A percentile compares a stretch with the other conserved stretches of the same genome.
phyloP scores from a whole-genome alignment of 2,329 filamentous ascomycete genomes.

The Colletotrichum costaricense region DNA sequence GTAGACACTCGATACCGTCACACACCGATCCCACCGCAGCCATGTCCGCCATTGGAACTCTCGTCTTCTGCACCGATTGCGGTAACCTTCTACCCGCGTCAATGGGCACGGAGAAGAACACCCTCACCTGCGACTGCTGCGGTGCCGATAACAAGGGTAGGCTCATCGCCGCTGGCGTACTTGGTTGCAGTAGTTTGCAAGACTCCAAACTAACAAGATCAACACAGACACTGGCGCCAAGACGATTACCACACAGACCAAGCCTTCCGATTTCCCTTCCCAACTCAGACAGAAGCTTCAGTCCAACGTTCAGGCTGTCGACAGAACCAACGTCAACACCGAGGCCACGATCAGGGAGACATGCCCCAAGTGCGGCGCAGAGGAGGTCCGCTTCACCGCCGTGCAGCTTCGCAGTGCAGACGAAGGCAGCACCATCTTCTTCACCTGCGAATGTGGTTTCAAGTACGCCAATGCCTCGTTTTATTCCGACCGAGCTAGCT shows the following conservation, averaged over 20 bases:
- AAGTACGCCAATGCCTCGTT: conserved; percentile 67
- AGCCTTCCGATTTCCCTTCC: conserved; percentile 90
- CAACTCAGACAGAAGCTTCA: conserved; percentile 83
- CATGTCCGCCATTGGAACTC: conserved; percentile 91
- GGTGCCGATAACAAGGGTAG: conserved; percentile 85
- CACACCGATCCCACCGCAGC: conserved; percentile 37
- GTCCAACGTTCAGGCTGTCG: conserved; percentile 87
- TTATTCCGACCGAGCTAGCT: not conserved
- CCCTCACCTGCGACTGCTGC: conserved; percentile 87
- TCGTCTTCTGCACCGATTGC: conserved; percentile 94
- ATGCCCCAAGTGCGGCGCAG: conserved; percentile 84
- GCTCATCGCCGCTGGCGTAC: conserved; percentile 34
- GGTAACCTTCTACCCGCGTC: conserved; percentile 89
- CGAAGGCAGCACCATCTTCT: conserved; percentile 94
- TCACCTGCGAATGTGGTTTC: conserved; percentile 86
- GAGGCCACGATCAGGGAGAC: conserved; percentile 75
- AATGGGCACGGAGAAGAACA: conserved; percentile 79
- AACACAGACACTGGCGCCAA: conserved; percentile 77
- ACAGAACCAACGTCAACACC: conserved; percentile 80
- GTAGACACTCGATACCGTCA: conserved; percentile 18
- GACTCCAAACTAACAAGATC: not conserved
- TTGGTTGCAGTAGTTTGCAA: not conserved
- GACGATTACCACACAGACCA: conserved; percentile 84
- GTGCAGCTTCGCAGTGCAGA: conserved; percentile 92
- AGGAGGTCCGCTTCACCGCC: conserved; percentile 86